Conservation (phyloP, 2,329 filamentous ascomycete species). For the Paecilomyces sp. region DNA sequence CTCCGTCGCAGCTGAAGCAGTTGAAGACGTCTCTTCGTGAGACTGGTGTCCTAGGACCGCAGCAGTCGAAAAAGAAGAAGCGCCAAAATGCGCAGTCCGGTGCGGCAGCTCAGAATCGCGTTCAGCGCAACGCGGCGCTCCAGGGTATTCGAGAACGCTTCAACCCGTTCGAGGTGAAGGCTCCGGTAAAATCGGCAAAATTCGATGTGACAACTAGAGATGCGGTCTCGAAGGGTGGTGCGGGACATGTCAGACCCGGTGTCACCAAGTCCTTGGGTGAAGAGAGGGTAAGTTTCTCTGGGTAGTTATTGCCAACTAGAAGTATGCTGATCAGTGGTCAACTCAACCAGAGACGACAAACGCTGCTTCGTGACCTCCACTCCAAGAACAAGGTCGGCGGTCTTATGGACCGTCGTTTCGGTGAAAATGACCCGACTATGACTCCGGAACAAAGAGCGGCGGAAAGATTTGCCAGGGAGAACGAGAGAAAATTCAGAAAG, state of each 20-base stretch:
- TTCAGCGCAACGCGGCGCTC: conserved; percentile 69
- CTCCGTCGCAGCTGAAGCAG: conserved; percentile 92
- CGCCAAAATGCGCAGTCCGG: conserved; percentile 63
- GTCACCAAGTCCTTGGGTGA: conserved; percentile 81
- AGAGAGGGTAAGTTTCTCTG: conserved; percentile 56
- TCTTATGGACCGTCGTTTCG: conserved; percentile 86
- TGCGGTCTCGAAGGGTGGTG: conserved; percentile 38
- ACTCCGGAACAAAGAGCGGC: conserved; percentile 87
- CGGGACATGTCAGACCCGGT: conserved; percentile 66
- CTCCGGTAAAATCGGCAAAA: conserved; percentile 68
- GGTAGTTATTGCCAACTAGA: not conserved
- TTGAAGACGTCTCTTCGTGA: conserved; percentile 86
- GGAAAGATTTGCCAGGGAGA: conserved; percentile 83
- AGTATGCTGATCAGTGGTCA: not conserved
- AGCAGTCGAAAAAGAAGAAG: conserved; percentile 92
- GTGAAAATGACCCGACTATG: conserved; percentile 92
- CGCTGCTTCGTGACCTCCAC: conserved; percentile 83
- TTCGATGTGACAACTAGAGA: conserved; percentile 73
- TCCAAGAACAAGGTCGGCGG: conserved; percentile 84
- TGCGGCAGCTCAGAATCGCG: conserved; percentile 63
- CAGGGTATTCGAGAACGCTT: conserved; percentile 88
- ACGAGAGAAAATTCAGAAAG: conserved; percentile 70
- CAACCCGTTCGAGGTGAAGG: conserved; percentile 95
- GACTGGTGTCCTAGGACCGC: conserved; percentile 81
- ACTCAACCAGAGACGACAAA: conserved; percentile 59